Base-by-base conservation (phyloP, 2,329 filamentous ascomycete genomes). In the Botrytis deweyae region DNA sequence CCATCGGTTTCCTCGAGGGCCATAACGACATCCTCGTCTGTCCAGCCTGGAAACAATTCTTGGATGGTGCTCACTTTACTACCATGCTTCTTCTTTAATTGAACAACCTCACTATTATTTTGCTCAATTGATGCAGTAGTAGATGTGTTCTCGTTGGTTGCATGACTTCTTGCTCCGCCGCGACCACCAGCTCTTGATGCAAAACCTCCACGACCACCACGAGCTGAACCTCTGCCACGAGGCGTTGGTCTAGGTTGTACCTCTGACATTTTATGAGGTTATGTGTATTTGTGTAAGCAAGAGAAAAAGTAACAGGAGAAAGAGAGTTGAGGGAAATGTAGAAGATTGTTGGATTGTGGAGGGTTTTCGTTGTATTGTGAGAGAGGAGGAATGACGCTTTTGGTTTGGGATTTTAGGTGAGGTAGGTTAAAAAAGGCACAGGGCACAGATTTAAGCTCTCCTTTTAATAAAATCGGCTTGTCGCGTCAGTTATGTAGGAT, bases 41-140 rank as follows among this genome's bases (percentile, higher is more conserved):
- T 95, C 96, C 95, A 98, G 84, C 94, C 92, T 75, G 93, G 90
- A 86, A 97, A 98, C 86, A 98, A 91, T 83, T 97, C 95, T 85
- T 93, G 94, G 82, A 99, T 90, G 80, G 91, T 90, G 76, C 87
- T 87, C 79, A 97, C 89, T 85, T 95, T 93, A 81, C 86, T 86
- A 80, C 92, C 89, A 82, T 97, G 96, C 83, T 93, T 91, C 87
- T 93, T 94, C 89, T 97, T 97, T 82, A 98, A 90, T 84, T 97
- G 90, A 81, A 92, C 93, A 78, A 98, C 88, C 84, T 98, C 95
- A 83, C 93, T 93, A 83, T 97, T 92, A 81, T 98, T 95, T 61
- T 70, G 55, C 81, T 91, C 90, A 77, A 92, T 88, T 81, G 86
- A 83, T 78, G 85, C 86, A 80, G 88, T 85, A 81, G 91, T 88